Evolutionary conservation across 495 filamentous ascomycete species (phyloP).

Genomic region (Xanthoparmelia taractica): DNA sequence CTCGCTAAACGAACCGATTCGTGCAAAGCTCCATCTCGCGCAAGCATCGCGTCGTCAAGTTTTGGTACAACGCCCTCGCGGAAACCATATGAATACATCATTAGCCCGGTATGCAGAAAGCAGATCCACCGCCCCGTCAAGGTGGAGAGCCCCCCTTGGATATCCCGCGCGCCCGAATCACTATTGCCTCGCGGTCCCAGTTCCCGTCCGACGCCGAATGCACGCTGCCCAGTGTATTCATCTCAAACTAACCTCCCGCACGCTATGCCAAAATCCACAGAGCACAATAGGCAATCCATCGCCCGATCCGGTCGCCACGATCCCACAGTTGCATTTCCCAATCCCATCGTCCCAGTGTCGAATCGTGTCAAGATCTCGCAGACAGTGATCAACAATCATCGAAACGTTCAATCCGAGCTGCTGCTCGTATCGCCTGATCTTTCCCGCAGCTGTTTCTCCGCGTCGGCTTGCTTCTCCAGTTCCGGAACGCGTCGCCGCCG

Average conservation of each 20-base stretch:
- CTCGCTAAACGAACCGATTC: neutral
- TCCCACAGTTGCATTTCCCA: neutral
- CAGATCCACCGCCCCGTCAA: neutral
- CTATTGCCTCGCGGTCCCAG: neutral
- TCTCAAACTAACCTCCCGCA: neutral
- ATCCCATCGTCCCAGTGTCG: neutral
- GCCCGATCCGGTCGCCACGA: neutral
- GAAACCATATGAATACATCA: neutral
- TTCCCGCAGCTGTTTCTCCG: conserved; percentile 21
- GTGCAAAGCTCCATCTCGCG: neutral
- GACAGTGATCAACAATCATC: conserved; percentile 1
- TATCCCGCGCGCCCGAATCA: neutral
- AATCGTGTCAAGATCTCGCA: neutral
- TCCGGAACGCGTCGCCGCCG: conserved; percentile 68
- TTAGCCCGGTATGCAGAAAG: neutral
- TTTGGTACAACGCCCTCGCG: neutral
- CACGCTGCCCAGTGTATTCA: neutral
- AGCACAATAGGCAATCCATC: neutral
- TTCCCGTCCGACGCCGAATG: neutral
- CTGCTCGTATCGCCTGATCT: conserved; percentile 15
- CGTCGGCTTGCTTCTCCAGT: conserved; percentile 46
- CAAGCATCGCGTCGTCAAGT: neutral
- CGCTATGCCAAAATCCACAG: neutral
- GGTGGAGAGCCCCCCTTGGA: neutral
- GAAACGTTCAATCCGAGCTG: conserved; percentile 13